Evolutionary conservation across 2,329 filamentous ascomycete species (phyloP), one percentile per base, ranked within the genome.

Genomic region (Macrophomina tecta): DNA sequence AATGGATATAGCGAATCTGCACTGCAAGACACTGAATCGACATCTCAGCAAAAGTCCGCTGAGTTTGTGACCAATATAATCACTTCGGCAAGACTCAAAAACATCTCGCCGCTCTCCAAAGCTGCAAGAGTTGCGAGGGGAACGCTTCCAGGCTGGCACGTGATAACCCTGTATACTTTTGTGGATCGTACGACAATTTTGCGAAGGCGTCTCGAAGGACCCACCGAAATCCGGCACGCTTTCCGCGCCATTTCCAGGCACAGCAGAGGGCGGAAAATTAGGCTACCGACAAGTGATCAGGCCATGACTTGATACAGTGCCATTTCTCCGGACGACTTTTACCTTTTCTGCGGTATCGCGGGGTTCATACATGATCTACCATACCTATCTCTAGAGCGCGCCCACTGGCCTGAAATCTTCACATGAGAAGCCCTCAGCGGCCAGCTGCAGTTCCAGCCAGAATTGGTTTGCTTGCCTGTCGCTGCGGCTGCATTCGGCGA

Each of bases 141-240:
- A 38, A 7, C 36, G 36, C 11, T 38, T 38, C 36, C 36, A 38
- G 6, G 36, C 36, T 38, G 36, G 32, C 52, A 55, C 52, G 52
- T 55, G 52, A 55, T 34, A 1, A 5, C 3, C 18, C 16, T 7
- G 32, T 55, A 36, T 9, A 51, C 38, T 14, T 52, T 52, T 52
- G 46, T 23, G 7, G 49, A 55, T 55, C 52, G 52, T 55, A 55
- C 52, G 52, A 38, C 36, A 38, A 55, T 55, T 18, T 55, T 23
- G n/a, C 16, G 32, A 2, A 6, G 30, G 32, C 52, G n/a, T 36
- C 16, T 55, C 52, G 32, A 28, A 40, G 23, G 52, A 55, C 52
- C 34, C 34, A 55, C 52, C 18, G 16, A 55, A 38, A 38, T 38
- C 36, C 32, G 34, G 18, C 5, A 38, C 36, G 36, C 36, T 38